phyloP scores from a whole-genome alignment of 2,329 filamentous ascomycete species.

The Chaetoscypha palmicola region DNA sequence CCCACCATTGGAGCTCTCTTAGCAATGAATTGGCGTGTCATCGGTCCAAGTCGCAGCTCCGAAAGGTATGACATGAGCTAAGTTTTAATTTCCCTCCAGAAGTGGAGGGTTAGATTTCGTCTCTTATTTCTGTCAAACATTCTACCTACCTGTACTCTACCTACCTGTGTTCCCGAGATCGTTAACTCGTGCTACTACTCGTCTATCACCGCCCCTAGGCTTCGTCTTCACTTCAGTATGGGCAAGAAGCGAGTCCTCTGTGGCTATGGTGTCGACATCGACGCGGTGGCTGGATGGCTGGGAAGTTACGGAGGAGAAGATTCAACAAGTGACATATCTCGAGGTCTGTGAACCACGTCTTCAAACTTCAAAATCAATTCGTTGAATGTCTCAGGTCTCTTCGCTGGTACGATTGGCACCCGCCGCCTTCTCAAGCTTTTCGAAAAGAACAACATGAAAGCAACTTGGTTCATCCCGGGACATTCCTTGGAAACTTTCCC shows the following conservation, averaged over 20 bases:
- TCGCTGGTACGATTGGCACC: constrained; percentile 60
- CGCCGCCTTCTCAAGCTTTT: constrained; percentile 63
- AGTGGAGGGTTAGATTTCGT: no score
- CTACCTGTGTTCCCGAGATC: no score
- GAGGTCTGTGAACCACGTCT: constrained; percentile 39
- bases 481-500: constrained; percentile 61
- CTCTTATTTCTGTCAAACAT: no score
- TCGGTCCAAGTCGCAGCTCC: no score
- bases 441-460: constrained; percentile 64
- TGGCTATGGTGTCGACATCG: constrained; percentile 65
- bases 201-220: no score
- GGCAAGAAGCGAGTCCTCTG: constrained; percentile 45
- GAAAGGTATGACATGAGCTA: no score
- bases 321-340: constrained; percentile 62
- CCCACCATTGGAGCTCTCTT: background rate
- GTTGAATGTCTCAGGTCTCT: constrained; percentile 41
- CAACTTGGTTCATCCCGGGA: constrained; percentile 54
- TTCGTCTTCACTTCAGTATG: constrained; percentile 30
- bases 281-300: constrained; percentile 71
- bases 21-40: no score
- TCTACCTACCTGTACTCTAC: no score
- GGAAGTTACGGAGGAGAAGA: constrained; percentile 70
- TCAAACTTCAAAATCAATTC: background rate
- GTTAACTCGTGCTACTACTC: no score
- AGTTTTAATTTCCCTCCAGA: no score